phyloP scores from a whole-genome alignment of 805 yeast genomes.

The Blastobotrys muscicola region DNA sequence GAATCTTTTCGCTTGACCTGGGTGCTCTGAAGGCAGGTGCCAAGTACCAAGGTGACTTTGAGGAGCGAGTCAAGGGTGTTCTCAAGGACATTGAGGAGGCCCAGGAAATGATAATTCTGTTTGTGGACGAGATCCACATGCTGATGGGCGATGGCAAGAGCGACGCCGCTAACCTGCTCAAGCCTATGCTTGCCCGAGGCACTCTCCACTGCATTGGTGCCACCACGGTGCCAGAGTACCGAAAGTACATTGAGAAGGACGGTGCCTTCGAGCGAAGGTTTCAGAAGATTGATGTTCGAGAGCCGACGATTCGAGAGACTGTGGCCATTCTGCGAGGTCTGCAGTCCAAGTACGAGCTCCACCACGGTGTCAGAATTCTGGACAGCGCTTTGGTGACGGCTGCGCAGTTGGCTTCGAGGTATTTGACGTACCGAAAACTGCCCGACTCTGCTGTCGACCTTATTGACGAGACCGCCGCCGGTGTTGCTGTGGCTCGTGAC shows the following conservation, averaged over 20 bases:
- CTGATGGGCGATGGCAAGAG: conserved; percentile 98
- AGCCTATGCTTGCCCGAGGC: conserved; percentile 97
- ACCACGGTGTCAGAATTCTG: conserved; percentile 93
- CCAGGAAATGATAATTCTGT: conserved; percentile 66
- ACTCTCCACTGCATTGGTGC: conserved; percentile 97
- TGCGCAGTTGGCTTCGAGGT: conserved; percentile 88
- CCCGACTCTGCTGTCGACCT: conserved; percentile 97
- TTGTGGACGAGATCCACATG: conserved; percentile 98
- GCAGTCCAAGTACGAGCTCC: conserved; percentile 91
- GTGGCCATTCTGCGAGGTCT: conserved; percentile 94
- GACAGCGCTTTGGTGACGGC: conserved; percentile 93
- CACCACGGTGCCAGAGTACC: conserved; percentile 89
- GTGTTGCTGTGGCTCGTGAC: conserved; percentile 97
- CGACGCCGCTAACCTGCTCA: conserved; percentile 92
- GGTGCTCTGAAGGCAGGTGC: conserved; percentile 99
- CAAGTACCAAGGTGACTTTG: conserved; percentile 96
- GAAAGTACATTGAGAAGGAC: conserved; percentile 87
- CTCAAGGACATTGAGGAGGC: conserved; percentile 87
- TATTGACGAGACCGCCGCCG: conserved; percentile 92
- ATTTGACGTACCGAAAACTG: conserved; percentile 85
- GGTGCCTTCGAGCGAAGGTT: conserved; percentile 98
- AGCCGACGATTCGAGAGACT: conserved; percentile 86
- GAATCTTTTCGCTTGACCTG: conserved; percentile 78
- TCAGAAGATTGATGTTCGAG: conserved; percentile 94
- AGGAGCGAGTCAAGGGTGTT: conserved; percentile 95